These are phyloP conservation scores for Nannochloris sp. DNA, from an alignment of 139 green algal species.

Conservation along the genomic window DNA sequence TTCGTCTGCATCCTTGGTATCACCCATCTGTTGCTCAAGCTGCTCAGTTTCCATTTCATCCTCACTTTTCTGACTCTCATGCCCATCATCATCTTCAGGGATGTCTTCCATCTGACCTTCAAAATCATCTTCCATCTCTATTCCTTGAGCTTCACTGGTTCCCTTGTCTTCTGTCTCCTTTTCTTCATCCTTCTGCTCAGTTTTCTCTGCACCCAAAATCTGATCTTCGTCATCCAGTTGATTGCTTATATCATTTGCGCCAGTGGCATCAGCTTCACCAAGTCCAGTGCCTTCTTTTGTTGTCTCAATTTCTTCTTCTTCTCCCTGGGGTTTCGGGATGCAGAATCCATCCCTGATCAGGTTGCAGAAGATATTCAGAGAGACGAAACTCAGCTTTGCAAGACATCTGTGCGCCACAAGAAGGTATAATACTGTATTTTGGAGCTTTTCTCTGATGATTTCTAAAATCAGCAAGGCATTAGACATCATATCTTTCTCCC, in stretches of 20 bases:
- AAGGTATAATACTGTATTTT: constrained; percentile 25
- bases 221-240: constrained; percentile 88
- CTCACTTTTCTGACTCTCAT: constrained; percentile 41
- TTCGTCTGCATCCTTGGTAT: constrained; percentile 53
- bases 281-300: constrained; percentile 72
- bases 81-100: constrained; percentile 43
- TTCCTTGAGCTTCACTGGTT: constrained; percentile 31
- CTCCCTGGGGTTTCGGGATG: constrained; percentile 19
- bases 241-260: constrained; percentile 82
- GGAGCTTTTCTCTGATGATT: constrained; percentile 34
- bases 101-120: constrained; percentile 76
- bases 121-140: constrained; percentile 99
- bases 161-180: constrained; percentile 31
- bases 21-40: constrained; percentile 64
- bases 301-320: constrained; percentile 30
- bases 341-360: constrained; percentile 89
- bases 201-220: constrained; percentile 76
- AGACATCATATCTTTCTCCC: not conserved
- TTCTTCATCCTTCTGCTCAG: constrained; percentile 37
- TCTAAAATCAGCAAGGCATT: constrained; percentile 34
- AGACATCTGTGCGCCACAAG: constrained; percentile 52
- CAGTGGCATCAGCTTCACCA: constrained; percentile 64
- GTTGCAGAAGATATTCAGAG: constrained; percentile 57
- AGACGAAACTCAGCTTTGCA: constrained; percentile 79
- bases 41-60: constrained; percentile 34